These are phyloP conservation scores for Penicillium canescens DNA, from an alignment of 495 filamentous ascomycete species.

Conservation along the genomic window DNA sequence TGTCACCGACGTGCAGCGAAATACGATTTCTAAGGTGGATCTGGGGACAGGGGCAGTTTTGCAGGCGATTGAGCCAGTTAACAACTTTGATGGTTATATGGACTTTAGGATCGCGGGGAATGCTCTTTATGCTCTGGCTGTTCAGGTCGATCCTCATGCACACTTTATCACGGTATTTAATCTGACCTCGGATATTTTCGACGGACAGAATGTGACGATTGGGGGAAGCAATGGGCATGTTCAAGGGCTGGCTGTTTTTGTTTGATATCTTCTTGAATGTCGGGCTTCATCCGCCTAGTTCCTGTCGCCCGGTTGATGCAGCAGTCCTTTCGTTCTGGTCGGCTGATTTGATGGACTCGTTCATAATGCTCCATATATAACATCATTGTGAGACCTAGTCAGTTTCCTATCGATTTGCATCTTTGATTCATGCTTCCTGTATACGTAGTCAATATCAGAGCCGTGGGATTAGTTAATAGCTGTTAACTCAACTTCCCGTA, in stretches of 20 bases:
- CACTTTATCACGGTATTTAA: background rate
- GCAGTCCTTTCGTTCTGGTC: background rate
- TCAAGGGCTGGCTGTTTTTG: background rate
- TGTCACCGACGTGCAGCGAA: background rate
- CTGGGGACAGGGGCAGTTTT: background rate
- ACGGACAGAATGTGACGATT: background rate
- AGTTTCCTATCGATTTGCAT: background rate
- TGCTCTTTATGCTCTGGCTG: background rate
- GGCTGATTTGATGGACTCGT: background rate
- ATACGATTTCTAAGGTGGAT: background rate
- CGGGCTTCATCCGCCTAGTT: background rate
- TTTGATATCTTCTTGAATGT: background rate
- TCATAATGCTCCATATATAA: background rate
- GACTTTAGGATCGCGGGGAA: background rate
- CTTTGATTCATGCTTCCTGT: background rate
- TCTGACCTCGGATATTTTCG: background rate
- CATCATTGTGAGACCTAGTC: background rate
- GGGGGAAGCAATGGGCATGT: background rate
- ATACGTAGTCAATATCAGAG: background rate
- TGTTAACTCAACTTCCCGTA: background rate
- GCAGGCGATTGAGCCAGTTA: background rate
- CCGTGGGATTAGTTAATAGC: background rate
- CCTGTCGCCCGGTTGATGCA: background rate
- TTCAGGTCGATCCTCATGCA: background rate
- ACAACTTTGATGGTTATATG: background rate